Conservation (phyloP, 768 basidiomycete species). For the Gautieria morchelliformis region DNA sequence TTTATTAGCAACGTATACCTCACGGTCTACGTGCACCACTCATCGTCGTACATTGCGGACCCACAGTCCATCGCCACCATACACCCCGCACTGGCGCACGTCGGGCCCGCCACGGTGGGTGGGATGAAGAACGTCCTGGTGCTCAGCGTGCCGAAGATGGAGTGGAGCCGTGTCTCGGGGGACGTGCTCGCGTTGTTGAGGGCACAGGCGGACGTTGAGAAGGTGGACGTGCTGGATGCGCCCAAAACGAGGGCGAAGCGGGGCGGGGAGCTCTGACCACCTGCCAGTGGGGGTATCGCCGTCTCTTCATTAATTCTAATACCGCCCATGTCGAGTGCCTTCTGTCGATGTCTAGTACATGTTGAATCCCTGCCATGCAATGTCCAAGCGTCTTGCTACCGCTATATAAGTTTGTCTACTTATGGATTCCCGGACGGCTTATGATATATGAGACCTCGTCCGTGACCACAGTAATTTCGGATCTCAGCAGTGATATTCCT, state of each 20-base stretch:
- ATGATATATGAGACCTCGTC: no score
- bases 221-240: constrained; percentile 28
- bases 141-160: constrained; percentile 31
- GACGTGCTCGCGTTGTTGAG: constrained; percentile 25
- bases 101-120: constrained; percentile 36
- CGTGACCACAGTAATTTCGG: no score
- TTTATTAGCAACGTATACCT: constrained; percentile 33
- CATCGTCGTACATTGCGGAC: constrained; percentile 22
- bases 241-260: constrained; percentile 26
- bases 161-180: constrained; percentile 25
- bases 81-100: constrained; percentile 27
- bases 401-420: no score
- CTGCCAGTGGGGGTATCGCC: no score
- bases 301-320: no score
- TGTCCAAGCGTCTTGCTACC: no score
- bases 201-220: constrained; percentile 14
- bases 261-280: background rate
- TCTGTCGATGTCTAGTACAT: no score
- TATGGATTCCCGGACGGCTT: no score
- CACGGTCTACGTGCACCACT: constrained; percentile 30
- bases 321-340: no score
- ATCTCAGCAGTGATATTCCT: no score
- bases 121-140: constrained; percentile 34
- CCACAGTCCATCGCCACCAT: constrained; percentile 24
- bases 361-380: no score